Evolutionary conservation across 129 eudicot genomes (phyloP).

Genomic region (Tagetes patula): DNA sequence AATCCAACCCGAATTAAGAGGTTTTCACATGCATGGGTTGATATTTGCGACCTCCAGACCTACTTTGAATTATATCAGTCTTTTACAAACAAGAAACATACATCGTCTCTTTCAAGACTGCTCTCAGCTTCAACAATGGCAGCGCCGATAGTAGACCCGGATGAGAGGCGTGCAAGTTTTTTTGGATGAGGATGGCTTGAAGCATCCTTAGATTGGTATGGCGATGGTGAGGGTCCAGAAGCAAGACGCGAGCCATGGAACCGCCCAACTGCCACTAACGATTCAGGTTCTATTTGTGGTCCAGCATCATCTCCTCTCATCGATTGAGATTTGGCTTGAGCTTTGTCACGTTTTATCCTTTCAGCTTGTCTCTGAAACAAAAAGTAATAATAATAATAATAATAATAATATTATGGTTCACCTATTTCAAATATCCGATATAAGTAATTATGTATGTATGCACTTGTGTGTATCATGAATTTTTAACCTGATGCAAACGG

Average conservation of each 20-base stretch:
- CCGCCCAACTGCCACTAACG: constrained; percentile 82
- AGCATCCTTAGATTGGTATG: constrained; percentile 52
- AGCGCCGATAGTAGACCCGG: constrained; percentile 79
- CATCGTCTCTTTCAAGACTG: constrained; percentile 69
- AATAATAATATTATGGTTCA: not conserved
- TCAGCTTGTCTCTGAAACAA: constrained; percentile 78
- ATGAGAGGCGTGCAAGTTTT: constrained; percentile 58
- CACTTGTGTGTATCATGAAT: not conserved
- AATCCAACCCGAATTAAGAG: not conserved
- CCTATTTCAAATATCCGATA: not conserved
- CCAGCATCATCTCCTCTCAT: constrained; percentile 83
- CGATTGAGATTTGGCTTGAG: constrained; percentile 56
- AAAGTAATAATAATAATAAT: not conserved
- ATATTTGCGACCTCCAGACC: not conserved
- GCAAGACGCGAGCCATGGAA: constrained; percentile 98
- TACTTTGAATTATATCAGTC: not conserved
- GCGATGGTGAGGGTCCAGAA: constrained; percentile 81
- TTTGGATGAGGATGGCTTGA: constrained; percentile 33
- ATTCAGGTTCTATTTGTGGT: constrained; percentile 68
- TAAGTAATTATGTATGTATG: no score
- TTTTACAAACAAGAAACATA: constrained; percentile 38
- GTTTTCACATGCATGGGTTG: not conserved
- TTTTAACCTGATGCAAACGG: constrained; percentile 71
- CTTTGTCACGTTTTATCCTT: constrained; percentile 82
- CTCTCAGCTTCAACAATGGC: constrained; percentile 94